phyloP scores from a whole-genome alignment of 2,329 filamentous ascomycete species.

The Ceratocystis ficicola region DNA sequence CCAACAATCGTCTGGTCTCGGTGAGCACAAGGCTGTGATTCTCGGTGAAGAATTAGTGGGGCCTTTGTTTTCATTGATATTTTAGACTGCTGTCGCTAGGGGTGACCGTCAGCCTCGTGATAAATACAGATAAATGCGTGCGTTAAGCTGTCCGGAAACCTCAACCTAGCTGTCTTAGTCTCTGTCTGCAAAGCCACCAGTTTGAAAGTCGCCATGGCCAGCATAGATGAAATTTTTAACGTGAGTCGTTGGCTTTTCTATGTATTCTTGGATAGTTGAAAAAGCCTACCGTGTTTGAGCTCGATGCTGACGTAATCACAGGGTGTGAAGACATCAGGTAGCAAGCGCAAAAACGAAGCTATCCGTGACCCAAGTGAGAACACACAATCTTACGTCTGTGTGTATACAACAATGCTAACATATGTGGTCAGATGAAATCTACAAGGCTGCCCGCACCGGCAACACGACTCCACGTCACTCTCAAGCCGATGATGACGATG shows the following conservation, averaged over 20 bases:
- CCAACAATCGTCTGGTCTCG: neutral
- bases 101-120: slow-evolving; percentile 9
- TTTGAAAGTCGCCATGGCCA: slow-evolving; percentile 35
- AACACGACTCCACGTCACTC: slow-evolving; percentile 35
- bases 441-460: slow-evolving; percentile 48
- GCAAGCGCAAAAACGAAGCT: slow-evolving; percentile 53
- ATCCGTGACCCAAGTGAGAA: slow-evolving; percentile 47
- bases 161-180: neutral
- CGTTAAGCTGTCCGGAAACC: too few relatives aligned
- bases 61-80: neutral
- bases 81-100: neutral
- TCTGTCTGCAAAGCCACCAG: neutral
- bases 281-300: neutral
- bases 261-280: neutral
- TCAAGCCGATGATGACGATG: slow-evolving; percentile 34
- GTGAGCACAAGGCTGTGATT: slow-evolving; percentile 10
- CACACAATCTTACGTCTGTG: too few relatives aligned
- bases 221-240: slow-evolving; percentile 49
- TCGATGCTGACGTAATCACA: neutral
- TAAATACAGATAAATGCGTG: too few relatives aligned
- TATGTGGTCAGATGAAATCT: slow-evolving; percentile 41
- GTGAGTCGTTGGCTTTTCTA: slow-evolving; percentile 25
- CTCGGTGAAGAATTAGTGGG: neutral
- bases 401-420: neutral
- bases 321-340: slow-evolving; percentile 25